A percentile compares a stretch with the other conserved stretches of the same genome.
Conservation (phyloP, 2,329 filamentous ascomycete genomes). For the Diaporthe eres region DNA sequence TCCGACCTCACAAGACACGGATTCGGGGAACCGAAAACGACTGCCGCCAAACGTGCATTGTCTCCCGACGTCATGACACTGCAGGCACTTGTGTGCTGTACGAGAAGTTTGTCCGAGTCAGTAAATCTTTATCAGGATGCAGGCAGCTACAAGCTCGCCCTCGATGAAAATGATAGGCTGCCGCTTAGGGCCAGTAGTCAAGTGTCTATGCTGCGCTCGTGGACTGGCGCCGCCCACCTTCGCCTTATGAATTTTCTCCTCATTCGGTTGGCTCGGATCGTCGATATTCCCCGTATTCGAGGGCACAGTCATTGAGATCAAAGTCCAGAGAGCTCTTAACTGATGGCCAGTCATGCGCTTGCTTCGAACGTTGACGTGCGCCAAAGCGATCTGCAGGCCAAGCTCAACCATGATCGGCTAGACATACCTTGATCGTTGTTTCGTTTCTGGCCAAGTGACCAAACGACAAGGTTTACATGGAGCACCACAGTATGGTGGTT, state of each 20-base stretch:
- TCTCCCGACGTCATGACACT: slow-evolving; percentile 7
- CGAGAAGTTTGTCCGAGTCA: slow-evolving; percentile 23
- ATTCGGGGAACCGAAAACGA: background rate
- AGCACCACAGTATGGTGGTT: slow-evolving; percentile 17
- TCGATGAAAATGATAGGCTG: slow-evolving; percentile 6
- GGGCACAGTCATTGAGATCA: background rate
- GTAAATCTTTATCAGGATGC: slow-evolving; percentile 7
- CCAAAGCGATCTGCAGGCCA: slow-evolving; percentile 39
- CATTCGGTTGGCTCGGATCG: slow-evolving; percentile 17
- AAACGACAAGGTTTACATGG: slow-evolving; percentile 22
- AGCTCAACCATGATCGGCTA: slow-evolving; percentile 28
- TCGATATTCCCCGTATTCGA: background rate
- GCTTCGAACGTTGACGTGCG: background rate
- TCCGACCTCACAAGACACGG: background rate
- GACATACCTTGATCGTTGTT: slow-evolving; percentile 27
- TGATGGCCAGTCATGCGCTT: slow-evolving; percentile 29
- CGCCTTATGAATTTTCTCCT: background rate
- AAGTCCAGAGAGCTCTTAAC: background rate
- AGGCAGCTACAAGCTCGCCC: slow-evolving; percentile 24
- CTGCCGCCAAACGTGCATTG: slow-evolving; percentile 4
- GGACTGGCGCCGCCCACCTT: slow-evolving; percentile 1
- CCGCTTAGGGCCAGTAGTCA: background rate
- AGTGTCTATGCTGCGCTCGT: slow-evolving; percentile 16
- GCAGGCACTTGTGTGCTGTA: background rate
- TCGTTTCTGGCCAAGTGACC: slow-evolving; percentile 27